Evolutionary conservation across 257 asterid genomes (phyloP).

Genomic region (Solanum lycopersicoides): DNA sequence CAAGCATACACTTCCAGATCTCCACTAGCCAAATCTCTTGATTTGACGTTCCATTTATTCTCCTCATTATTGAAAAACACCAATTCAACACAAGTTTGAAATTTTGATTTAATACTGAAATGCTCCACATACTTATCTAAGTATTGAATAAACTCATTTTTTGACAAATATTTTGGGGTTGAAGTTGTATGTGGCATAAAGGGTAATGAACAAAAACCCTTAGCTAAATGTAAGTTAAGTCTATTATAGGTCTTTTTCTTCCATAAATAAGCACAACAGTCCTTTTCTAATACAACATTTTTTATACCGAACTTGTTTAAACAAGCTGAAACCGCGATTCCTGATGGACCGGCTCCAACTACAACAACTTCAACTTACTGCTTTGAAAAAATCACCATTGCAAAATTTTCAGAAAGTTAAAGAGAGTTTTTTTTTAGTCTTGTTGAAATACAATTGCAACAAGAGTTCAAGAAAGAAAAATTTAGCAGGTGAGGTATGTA

Average conservation of each 20-base stretch:
- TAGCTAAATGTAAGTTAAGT: constrained; percentile 42
- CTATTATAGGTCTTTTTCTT: constrained; percentile 37
- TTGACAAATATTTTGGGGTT: constrained; percentile 29
- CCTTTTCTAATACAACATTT: constrained; percentile 40
- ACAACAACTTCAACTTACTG: constrained; percentile 19
- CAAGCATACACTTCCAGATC: constrained; percentile 7
- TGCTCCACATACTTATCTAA: constrained; percentile 22
- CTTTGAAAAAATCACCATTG: not conserved
- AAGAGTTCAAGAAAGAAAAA: not conserved
- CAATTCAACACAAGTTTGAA: not conserved
- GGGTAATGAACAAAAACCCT: constrained; percentile 43
- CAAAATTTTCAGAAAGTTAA: not conserved
- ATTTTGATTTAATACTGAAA: constrained; percentile 14
- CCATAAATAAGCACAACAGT: constrained; percentile 43
- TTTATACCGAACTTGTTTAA: constrained; percentile 22
- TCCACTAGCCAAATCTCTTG: not conserved
- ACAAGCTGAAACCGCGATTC: constrained; percentile 47
- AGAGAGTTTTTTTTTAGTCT: not conserved
- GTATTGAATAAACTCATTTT: constrained; percentile 19
- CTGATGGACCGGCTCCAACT: constrained; percentile 53
- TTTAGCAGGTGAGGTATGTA: not conserved
- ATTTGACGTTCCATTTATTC: constrained; percentile 22
- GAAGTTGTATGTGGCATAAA: constrained; percentile 22
- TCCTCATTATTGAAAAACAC: constrained; percentile 4
- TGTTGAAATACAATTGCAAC: not conserved